A percentile compares a stretch with the other conserved stretches of the same genome.
These are phyloP conservation scores for Geotrichum australiense DNA, from an alignment of 1,139 yeast genomes.

Conservation along the genomic window DNA sequence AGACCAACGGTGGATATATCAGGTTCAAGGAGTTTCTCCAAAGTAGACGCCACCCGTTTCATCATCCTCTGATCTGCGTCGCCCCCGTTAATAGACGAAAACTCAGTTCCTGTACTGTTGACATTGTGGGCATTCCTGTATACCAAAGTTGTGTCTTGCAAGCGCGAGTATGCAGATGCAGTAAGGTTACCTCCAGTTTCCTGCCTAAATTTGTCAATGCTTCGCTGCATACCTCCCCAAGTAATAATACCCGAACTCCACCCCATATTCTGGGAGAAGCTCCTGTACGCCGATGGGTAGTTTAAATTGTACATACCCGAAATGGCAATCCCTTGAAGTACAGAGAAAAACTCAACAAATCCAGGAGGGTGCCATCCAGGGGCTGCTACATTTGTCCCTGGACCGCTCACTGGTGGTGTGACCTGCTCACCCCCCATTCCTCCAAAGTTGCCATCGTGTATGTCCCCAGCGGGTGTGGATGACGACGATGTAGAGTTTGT, in stretches of 20 bases:
- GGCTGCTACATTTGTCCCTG: conserved; percentile 21
- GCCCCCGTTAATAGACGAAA: too few species aligned
- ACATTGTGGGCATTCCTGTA: conserved; percentile 21
- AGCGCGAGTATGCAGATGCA: conserved; percentile 20
- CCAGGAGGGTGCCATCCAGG: conserved; percentile 29
- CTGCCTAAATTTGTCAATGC: conserved; percentile 29
- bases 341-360: conserved; percentile 24
- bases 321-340: conserved; percentile 30
- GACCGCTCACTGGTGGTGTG: conserved; percentile 16
- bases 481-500: conserved; percentile 18
- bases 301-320: conserved; percentile 33
- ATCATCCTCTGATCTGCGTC: too few species aligned
- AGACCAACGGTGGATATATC: not conserved
- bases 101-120: conserved; percentile 6
- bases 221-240: conserved; percentile 30
- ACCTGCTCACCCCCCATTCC: conserved; percentile 17
- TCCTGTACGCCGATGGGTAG: conserved; percentile 31
- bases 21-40: too few species aligned
- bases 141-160: conserved; percentile 26
- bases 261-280: conserved; percentile 32
- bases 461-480: not conserved
- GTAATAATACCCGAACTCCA: conserved; percentile 32
- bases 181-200: conserved; percentile 32
- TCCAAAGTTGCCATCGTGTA: conserved; percentile 7
- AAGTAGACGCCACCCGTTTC: too few species aligned